Conservation (phyloP, 306 rosid species). For the Prunus persica region DNA sequence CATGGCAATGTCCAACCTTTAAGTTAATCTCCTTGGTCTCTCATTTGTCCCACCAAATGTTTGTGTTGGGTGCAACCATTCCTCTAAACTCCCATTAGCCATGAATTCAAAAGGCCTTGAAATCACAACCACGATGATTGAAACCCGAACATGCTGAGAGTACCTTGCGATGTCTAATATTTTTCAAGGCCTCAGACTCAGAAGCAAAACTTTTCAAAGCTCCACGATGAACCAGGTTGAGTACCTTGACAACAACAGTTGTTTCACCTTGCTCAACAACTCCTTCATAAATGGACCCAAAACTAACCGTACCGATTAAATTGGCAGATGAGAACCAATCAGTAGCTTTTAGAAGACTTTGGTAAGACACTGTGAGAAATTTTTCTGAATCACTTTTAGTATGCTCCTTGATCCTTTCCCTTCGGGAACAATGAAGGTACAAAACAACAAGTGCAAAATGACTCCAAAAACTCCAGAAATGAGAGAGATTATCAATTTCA, state of each 20-base stretch:
- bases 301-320: too few species aligned
- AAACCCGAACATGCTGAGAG: slow-evolving; percentile 24
- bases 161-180: slow-evolving; percentile 20
- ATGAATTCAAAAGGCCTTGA: slow-evolving; percentile 41
- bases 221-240: slow-evolving; percentile 36
- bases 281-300: too few species aligned
- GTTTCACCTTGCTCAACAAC: slow-evolving; percentile 5
- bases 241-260: slow-evolving; percentile 35
- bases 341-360: too few species aligned
- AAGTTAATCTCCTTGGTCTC: slow-evolving; percentile 19
- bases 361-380: too few species aligned
- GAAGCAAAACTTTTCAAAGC: slow-evolving; percentile 37
- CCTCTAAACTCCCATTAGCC: slow-evolving; percentile 30
- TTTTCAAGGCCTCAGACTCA: slow-evolving; percentile 28
- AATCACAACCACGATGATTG: slow-evolving; percentile 22
- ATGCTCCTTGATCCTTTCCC: too few species aligned
- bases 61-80: slow-evolving; percentile 15
- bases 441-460: too few species aligned
- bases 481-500: too few species aligned
- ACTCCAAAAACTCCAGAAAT: too few species aligned
- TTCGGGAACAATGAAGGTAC: too few species aligned
- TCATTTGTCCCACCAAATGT: background rate
- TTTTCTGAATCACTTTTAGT: too few species aligned
- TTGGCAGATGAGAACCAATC: too few species aligned
- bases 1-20: slow-evolving; percentile 17